These are phyloP conservation scores for Hanseniaspora gamundiae DNA, from an alignment of 1,139 yeast species.

Conservation along the genomic window DNA sequence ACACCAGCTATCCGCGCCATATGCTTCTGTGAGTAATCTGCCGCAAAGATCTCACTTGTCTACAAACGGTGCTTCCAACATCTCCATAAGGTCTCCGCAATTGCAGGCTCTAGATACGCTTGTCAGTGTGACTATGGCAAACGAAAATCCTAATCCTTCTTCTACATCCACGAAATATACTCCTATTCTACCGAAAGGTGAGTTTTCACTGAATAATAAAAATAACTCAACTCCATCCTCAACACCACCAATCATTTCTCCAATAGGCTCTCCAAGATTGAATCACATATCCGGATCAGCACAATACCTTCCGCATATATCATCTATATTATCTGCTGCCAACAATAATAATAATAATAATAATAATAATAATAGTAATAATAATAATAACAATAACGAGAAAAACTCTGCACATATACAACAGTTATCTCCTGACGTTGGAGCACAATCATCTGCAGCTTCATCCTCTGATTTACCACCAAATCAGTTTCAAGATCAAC, in stretches of 20 bases:
- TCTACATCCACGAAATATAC: not conserved
- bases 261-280: slow-evolving; percentile 4
- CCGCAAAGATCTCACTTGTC: not conserved
- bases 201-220: not conserved
- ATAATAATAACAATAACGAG: not conserved
- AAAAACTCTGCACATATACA: too few species aligned
- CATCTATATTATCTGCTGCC: not conserved
- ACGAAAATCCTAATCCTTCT: not conserved
- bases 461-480: too few species aligned
- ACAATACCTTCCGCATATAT: not conserved
- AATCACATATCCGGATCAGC: not conserved
- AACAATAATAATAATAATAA: slow-evolving; percentile 5
- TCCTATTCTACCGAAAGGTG: not conserved
- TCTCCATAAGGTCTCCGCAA: not conserved
- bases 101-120: not conserved
- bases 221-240: slow-evolving; percentile 6
- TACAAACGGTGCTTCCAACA: not conserved
- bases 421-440: too few species aligned
- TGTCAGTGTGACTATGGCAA: not conserved
- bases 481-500: too few species aligned
- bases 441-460: too few species aligned
- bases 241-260: slow-evolving; percentile 8
- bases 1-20: not conserved
- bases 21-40: not conserved
- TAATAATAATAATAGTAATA: slow-evolving; percentile 1